Base-by-base conservation (phyloP, 192 early-diverging fungal genomes). In the Rhizophagus clarus region DNA sequence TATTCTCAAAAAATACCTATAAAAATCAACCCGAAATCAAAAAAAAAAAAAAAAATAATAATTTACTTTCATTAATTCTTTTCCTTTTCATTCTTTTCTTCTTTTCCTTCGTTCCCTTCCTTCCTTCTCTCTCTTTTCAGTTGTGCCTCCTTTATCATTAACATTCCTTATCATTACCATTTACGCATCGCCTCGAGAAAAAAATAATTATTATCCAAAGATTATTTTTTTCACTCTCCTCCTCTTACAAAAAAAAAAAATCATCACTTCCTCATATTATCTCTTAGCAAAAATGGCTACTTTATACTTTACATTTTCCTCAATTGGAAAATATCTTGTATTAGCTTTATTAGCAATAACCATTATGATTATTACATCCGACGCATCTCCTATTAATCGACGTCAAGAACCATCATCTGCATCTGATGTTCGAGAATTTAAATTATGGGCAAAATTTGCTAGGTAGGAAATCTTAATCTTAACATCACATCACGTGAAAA, bases 381-480 rank as follows among this genome's bases (percentile, higher is more conserved):
- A 56, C 7, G 51, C 51, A 56, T 56, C 51, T 56, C 17, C 51
- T 3, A 22, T 56, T 7, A 22, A 56, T 20, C 20, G 20, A 56
- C 51, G 51, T 72, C 31, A 72, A 72, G 4, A 8, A 22, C n/a
- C 40, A 10, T 40, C 29, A 24, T 7, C 32, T 14, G 42, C 22
- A 37, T 11, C 12, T 3, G 22, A 45, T n/a, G 22, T 72, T 34
- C 5, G n/a, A 34, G 34, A 72, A 37, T 72, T 72, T 40, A 31
- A 40, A 72, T 40, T 72, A 37, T 72, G 70, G 70, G 34, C 20
- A 45, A 22, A 72, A 72, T 72, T 12, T n/a, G 70, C 70, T 14
- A 72, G 34, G 70, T 72, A 72, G 11, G 9, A 22, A n/a, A 5
- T 17, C 15, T 5, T 29, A 12, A n/a, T 42, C 14, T 45, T 6